These are phyloP conservation scores for Agrostemma githago DNA, from an alignment of 148 eudicot species.

Conservation along the genomic window DNA sequence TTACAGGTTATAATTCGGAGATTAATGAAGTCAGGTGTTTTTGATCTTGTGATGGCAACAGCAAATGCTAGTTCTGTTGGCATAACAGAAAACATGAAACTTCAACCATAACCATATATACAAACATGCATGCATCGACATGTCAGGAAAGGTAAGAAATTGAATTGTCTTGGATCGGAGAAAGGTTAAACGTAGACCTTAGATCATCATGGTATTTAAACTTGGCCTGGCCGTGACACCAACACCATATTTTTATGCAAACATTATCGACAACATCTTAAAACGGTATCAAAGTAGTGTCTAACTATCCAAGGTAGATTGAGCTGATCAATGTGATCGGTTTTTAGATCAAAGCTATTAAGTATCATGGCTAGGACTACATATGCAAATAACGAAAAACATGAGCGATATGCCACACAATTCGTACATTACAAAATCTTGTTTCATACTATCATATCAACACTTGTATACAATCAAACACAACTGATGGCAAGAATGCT, in stretches of 20 bases:
- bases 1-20: conserved; percentile 53
- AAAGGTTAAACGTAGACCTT: not conserved
- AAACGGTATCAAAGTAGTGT: too few relatives aligned
- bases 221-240: not conserved
- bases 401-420: too few relatives aligned
- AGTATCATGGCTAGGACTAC: not conserved
- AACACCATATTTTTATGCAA: not conserved
- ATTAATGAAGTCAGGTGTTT: conserved; percentile 52
- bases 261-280: not conserved
- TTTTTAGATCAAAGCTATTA: not conserved
- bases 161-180: not conserved
- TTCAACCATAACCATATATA: not conserved
- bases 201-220: not conserved
- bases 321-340: not conserved
- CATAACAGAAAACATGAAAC: not conserved
- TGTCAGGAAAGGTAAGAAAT: not conserved
- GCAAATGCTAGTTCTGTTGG: conserved; percentile 22
- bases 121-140: not conserved
- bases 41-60: conserved; percentile 39
- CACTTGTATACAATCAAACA: too few relatives aligned
- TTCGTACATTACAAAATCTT: not conserved
- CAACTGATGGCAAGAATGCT: too few relatives aligned
- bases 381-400: too few relatives aligned
- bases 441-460: too few relatives aligned
- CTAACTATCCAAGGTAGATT: not conserved